Evolutionary conservation across 192 early-diverging fungal genomes (phyloP), one percentile per base, ranked within the genome.

Genomic region (Backusella psychrophila): DNA sequence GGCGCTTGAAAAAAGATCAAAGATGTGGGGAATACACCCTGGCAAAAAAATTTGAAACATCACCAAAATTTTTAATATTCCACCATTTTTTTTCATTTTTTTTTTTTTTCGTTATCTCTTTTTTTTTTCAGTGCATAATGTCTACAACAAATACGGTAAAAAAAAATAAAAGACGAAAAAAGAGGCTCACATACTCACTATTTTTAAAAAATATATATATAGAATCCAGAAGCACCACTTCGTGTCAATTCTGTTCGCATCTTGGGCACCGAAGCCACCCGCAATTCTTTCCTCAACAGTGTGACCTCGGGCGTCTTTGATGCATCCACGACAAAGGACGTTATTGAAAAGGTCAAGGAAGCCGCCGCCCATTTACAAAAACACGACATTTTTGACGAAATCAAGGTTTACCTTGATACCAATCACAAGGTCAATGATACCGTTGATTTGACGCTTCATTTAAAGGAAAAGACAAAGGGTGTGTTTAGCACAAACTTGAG

Each of bases 401-500:
- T 94, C 72, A 81, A 85, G 34, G 83, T 96, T 0, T 81, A 82
- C 2, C 73, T 96, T 19, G 93, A 94, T 75, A 85, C 88, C 36
- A 75, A 87, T 14, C 76, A 69, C 23, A 80, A 84, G 4, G 59
- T 79, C 38, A 49, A 35, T 4, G 86, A 88, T 53, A 68, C 77
- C n/a, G 80, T 96, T 2, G 91, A 97, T 81, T 89, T 98, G 26
- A 86, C 89, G 4, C 77, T 97, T 38, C 82, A 80, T 12, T 85
- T 94, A 66, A 84, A 92, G 75, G 94, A 96, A 76, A 85, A 86
- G 39, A 80, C 83, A 33, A 85, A 93, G 69, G 83, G 93, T 38
- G 87, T 86, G 80, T 82, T 94, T 59, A 87, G 84, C 52, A 98
- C 96, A 4, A 94, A 93, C 23, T 90, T 95, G 3, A 93, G 93